Evolutionary conservation across 768 basidiomycete species (phyloP), one percentile per base, ranked within the genome.

Genomic region (Hygrophorus pudorinus): DNA sequence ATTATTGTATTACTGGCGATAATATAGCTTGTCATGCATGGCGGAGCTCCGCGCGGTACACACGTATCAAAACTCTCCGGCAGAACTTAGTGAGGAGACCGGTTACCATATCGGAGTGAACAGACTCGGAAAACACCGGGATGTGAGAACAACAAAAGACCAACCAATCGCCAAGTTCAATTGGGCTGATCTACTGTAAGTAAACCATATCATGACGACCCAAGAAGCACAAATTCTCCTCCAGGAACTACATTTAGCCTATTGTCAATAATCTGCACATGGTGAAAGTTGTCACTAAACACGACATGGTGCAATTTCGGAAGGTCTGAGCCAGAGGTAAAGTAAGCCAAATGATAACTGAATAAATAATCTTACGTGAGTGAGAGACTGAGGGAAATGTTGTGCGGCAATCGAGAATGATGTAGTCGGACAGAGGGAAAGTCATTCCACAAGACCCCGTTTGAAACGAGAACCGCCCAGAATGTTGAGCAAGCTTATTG

Each of bases 401-500:
- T 10, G 38, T 28, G n/a, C 51, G 42, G 37, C 17, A 54, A 29
- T 54, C 51, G 32, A 53, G 50, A 42, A 51, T 45, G 32, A 53
- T 47, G 40, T 49, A 49, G 36, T 53, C 51, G 6, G 38, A 37
- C 32, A 51, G 18, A 18, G 12, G 8, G 13, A 44, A 6, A 9
- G 4, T 35, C 8, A 7, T 18, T 21, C 31, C 32, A 41, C 44
- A 51, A 17, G 21, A 27, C 18, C 37, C 33, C 14, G 20, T 7
- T 30, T 20, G 18, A n/a, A n/a, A 24, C 20, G 38, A 32, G 38
- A 51, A 45, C 34, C 42, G 37, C 14, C 31, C 30, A 38, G 40
- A 47, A 41, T 47, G 42, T 39, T 33, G 14, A 38, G 17, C 46
- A 31, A 54, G 38, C 30, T 33, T 27, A 40, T 52, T 32, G 24